Evolutionary conservation across 2,329 filamentous ascomycete genomes (phyloP).

Genomic region (Knoxdaviesia proteae): DNA sequence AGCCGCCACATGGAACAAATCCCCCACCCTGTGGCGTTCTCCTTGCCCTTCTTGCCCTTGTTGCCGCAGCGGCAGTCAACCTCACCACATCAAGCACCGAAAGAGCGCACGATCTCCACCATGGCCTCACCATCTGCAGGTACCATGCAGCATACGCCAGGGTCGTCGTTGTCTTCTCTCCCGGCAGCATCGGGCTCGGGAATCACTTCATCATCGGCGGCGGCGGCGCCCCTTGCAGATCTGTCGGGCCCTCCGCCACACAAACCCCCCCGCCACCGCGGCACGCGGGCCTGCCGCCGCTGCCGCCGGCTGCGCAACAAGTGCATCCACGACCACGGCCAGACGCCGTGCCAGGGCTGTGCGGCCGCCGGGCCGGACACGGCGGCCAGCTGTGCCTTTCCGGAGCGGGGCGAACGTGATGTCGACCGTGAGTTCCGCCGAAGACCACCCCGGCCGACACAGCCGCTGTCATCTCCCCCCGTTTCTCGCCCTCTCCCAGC

Average conservation of each 20-base stretch:
- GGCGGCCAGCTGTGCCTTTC: slow-evolving; percentile 7
- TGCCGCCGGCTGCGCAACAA: slow-evolving; percentile 9
- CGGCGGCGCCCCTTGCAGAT: neutral
- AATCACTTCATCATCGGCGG: neutral
- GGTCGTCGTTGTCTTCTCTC: neutral
- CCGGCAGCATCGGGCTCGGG: neutral
- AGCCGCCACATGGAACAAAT: no score
- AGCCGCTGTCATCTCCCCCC: neutral
- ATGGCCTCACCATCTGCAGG: no score
- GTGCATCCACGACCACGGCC: slow-evolving; percentile 6
- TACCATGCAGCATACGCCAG: no score
- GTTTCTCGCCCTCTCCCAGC: no score
- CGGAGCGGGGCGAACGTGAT: slow-evolving; percentile 7
- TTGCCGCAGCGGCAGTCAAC: no score
- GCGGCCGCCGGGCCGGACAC: slow-evolving; percentile 3
- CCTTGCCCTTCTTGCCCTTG: no score
- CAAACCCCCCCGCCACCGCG: slow-evolving; percentile 5
- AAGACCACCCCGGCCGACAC: neutral
- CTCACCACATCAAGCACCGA: no score
- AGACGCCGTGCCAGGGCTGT: slow-evolving; percentile 8
- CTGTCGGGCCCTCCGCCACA: neutral
- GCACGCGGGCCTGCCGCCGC: slow-evolving; percentile 9
- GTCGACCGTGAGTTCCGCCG: slow-evolving; percentile 7
- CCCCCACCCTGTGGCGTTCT: no score
- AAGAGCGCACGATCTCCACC: no score